These are phyloP conservation scores for Macroventuria anomochaeta DNA, from an alignment of 2,329 filamentous ascomycete genomes.

Conservation along the genomic window DNA sequence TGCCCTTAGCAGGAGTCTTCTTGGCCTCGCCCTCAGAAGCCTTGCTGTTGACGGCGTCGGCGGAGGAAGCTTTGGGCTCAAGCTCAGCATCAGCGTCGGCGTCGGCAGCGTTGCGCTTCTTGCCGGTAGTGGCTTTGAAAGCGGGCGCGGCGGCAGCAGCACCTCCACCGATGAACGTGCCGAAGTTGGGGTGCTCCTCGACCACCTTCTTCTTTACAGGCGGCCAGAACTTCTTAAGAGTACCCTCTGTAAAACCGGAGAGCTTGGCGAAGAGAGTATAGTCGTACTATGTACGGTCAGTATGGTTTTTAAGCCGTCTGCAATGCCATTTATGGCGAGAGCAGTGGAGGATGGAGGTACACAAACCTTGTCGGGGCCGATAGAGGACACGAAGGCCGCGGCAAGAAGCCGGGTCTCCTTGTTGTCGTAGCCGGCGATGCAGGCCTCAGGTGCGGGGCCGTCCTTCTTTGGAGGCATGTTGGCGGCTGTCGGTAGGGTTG, in stretches of 20 bases:
- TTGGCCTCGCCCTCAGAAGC: conserved; percentile 10
- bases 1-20: conserved; percentile 23
- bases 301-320: background rate
- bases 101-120: conserved; percentile 36
- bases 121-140: conserved; percentile 8
- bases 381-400: conserved; percentile 38
- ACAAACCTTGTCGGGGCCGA: conserved; percentile 37
- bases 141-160: conserved; percentile 6
- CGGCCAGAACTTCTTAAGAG: conserved; percentile 45
- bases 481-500: background rate
- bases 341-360: background rate
- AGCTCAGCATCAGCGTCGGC: conserved; percentile 9
- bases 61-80: background rate
- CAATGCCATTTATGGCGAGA: background rate
- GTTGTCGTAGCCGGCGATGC: conserved; percentile 27
- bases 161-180: conserved; percentile 15
- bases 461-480: conserved; percentile 38
- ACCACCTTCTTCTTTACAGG: conserved; percentile 40
- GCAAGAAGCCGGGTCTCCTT: conserved; percentile 40
- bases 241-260: conserved; percentile 38
- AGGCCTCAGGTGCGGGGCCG: background rate
- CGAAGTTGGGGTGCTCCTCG: conserved; percentile 34
- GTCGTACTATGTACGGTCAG: conserved; percentile 31
- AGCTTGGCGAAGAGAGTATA: conserved; percentile 39
- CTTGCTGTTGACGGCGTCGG: conserved; percentile 8